These are phyloP conservation scores for Oxytropis ochrocephala DNA, from an alignment of 306 rosid genomes.

Conservation along the genomic window DNA sequence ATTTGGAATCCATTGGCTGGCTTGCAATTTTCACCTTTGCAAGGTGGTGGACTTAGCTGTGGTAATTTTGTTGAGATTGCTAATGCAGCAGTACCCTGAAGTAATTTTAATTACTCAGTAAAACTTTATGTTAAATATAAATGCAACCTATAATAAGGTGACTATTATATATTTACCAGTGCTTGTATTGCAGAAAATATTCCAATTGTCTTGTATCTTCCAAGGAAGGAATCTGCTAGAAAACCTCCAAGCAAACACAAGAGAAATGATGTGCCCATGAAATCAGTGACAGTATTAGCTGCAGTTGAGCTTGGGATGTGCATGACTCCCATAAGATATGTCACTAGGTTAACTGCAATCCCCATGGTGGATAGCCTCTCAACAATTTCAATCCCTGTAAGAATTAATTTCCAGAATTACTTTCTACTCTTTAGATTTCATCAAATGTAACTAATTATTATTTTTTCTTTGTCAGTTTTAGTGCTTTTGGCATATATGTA, in stretches of 20 bases:
- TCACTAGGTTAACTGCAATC: conserved; percentile 82
- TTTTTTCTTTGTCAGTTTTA: background rate
- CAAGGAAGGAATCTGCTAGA: conserved; percentile 89
- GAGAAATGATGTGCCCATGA: conserved; percentile 79
- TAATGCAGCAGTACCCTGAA: conserved; percentile 65
- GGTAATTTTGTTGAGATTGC: conserved; percentile 70
- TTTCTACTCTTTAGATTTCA: background rate
- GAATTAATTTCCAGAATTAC: conserved; percentile 9
- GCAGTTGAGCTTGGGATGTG: conserved; percentile 88
- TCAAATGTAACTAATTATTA: background rate
- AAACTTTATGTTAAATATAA: background rate
- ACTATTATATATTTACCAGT: conserved; percentile 38
- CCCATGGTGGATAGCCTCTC: conserved; percentile 99
- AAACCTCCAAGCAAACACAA: conserved; percentile 90
- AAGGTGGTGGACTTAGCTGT: conserved; percentile 65
- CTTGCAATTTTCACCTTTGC: conserved; percentile 44
- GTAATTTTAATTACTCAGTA: no score
- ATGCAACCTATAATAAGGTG: background rate
- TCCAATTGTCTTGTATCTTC: conserved; percentile 72
- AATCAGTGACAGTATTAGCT: conserved; percentile 89
- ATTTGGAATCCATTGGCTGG: conserved; percentile 66
- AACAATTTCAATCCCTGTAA: conserved; percentile 64
- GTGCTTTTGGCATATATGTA: background rate
- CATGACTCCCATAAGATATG: conserved; percentile 76
- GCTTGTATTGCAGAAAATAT: conserved; percentile 67